Percentiles rank a stretch among this genome's conserved stretches.
Evolutionary conservation across 1,284 basidiomycete genomes (phyloP).

Genomic region (Leccinum angustisporum): DNA sequence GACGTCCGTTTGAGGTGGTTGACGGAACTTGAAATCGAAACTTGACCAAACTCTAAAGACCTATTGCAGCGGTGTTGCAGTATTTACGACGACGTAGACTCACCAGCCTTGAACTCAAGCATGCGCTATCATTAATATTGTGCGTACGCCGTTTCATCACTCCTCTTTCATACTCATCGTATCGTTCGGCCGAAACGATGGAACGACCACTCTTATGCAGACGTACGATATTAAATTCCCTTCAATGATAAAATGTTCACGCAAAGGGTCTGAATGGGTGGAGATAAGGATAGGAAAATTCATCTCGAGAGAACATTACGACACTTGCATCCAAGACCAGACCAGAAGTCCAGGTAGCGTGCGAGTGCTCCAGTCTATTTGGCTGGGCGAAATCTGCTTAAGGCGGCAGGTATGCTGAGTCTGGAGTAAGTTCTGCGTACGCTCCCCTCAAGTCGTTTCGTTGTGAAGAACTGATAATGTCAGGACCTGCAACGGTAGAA

Average conservation of each 20-base stretch:
- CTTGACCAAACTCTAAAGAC: too few relatives aligned
- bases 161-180: background rate
- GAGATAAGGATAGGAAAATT: background rate
- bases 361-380: background rate
- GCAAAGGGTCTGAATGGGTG: background rate
- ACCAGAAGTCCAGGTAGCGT: background rate
- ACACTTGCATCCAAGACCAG: background rate
- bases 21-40: too few relatives aligned
- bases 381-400: background rate
- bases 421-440: background rate
- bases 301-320: background rate
- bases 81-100: too few relatives aligned
- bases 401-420: background rate
- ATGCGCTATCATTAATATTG: background rate
- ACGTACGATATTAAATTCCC: too few relatives aligned
- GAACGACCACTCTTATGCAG: background rate
- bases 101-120: too few relatives aligned
- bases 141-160: conserved; percentile 11
- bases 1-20: conserved; percentile 66
- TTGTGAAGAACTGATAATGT: conserved; percentile 1
- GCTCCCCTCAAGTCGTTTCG: background rate
- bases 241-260: background rate
- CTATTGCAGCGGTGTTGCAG: too few relatives aligned
- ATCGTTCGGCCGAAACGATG: conserved; percentile 6
- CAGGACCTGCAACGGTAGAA: background rate